Percentiles rank a stretch among this genome's conserved stretches.
phyloP scores from a whole-genome alignment of 2,329 filamentous ascomycete genomes.

The Lasiodiplodia theobromae region DNA sequence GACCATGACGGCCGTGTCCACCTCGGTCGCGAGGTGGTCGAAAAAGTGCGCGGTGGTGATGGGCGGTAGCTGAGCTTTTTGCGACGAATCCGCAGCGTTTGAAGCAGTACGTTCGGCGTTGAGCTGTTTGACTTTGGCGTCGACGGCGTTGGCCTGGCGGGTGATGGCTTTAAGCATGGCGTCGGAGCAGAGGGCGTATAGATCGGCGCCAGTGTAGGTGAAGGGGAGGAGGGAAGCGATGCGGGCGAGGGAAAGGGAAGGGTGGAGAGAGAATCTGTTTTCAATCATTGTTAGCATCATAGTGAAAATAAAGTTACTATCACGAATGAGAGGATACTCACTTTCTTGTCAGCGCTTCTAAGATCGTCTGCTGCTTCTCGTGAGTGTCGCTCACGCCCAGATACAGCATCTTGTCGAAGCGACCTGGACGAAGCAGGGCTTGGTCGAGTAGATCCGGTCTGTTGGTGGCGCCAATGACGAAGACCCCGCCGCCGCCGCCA shows the following conservation, averaged over 20 bases:
- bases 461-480: conserved; percentile 97
- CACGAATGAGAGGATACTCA: conserved; percentile 58
- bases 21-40: conserved; percentile 83
- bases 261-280: conserved; percentile 80
- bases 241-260: conserved; percentile 74
- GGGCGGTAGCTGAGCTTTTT: conserved; percentile 48
- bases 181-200: conserved; percentile 96
- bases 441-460: conserved; percentile 91
- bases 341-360: conserved; percentile 95
- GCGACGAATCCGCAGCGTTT: conserved; percentile 35
- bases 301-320: not conserved
- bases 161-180: conserved; percentile 99
- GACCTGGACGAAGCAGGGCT: conserved; percentile 83
- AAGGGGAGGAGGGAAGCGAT: conserved; percentile 84
- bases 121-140: conserved; percentile 78
- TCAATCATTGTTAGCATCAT: not conserved
- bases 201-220: conserved; percentile 96
- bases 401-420: conserved; percentile 99
- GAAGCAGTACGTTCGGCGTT: conserved; percentile 54
- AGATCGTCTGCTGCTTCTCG: conserved; percentile 91
- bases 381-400: conserved; percentile 95
- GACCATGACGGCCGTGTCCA: conserved; percentile 87
- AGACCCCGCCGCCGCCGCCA: conserved; percentile 79
- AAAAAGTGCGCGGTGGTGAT: conserved; percentile 94
- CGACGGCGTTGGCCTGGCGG: conserved; percentile 81